Base-by-base conservation (phyloP, 2,329 filamentous ascomycete genomes). In the Microsporum ferrugineum region DNA sequence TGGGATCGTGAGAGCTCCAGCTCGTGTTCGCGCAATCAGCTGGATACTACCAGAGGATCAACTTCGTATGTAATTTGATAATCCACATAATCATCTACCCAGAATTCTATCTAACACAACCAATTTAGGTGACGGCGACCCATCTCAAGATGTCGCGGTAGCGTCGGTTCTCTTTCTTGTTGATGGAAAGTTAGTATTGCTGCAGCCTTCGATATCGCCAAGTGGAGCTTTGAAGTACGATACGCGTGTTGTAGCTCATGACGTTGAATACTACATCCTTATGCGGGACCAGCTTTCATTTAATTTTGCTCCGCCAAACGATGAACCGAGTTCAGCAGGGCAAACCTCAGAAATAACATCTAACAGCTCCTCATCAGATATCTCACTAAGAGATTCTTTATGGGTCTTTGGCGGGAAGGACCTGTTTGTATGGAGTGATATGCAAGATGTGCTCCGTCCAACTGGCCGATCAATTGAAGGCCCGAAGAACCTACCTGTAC, bases 121-220 rank as follows among this genome's bases (percentile, higher is more conserved):
- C 31, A 8, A 6, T 5, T 31, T 60, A 80, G 83, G 83, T 39
- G 88, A 95, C 66, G 94, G 94, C 12, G 94, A 99, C 71, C 94
- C 94, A 8, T 95, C 94, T 0, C 90, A 95, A 71, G 94, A 99
- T 72, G 94, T 99, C 6, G 87, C 90, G 10, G 88, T 92, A 60
- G 94, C 94, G 5, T 95, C 91, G 0, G 91, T 99, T 10, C 77
- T 99, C 12, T 96, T 99, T 69, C 80, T 99, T n/a, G 91, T 99
- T 1, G 94, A 99, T 70, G 94, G 92, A 34, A 99, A 99, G 72
- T 83, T 99, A 23, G 94, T 97, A 8, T 78, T 97, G 41, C 80
- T 99, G 57, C 90, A 95, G 65, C 92, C 94, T 1, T 91, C 90
- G 0, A 79, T 89, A 3, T 91, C 88, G 58, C 88, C 89, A 57